These are phyloP conservation scores for Hyaloscypha hepaticicola DNA, from an alignment of 495 filamentous ascomycete species.

Conservation along the genomic window DNA sequence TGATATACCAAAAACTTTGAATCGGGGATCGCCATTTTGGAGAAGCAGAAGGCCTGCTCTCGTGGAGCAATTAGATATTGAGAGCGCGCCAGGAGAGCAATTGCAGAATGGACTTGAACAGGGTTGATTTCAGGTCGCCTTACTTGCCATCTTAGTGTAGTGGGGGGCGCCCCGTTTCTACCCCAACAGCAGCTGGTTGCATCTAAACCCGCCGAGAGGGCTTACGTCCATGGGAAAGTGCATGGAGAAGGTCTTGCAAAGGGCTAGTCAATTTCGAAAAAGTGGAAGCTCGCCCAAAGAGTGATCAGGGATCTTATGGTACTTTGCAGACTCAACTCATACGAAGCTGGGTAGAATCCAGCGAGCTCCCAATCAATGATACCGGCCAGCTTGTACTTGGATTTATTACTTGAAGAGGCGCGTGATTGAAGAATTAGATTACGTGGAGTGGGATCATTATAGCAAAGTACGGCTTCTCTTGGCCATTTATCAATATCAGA, in stretches of 20 bases:
- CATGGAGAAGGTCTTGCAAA: too few relatives aligned
- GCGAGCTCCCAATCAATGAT: constrained; percentile 14
- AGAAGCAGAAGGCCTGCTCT: background rate
- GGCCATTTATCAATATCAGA: constrained; percentile 26
- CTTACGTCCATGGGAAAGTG: too few relatives aligned
- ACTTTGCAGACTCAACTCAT: constrained; percentile 29
- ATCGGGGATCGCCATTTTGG: background rate
- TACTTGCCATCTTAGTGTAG: background rate
- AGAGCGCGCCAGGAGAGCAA: background rate
- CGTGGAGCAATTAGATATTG: background rate
- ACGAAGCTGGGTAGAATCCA: constrained; percentile 21
- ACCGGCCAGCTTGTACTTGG: constrained; percentile 21
- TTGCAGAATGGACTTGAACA: background rate
- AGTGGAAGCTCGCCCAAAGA: too few relatives aligned
- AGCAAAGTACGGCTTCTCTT: constrained; percentile 30
- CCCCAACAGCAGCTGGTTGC: too few relatives aligned
- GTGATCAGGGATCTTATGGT: too few relatives aligned
- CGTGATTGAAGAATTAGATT: constrained; percentile 26
- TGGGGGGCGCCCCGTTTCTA: too few relatives aligned
- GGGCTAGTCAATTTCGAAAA: too few relatives aligned
- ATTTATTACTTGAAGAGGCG: constrained; percentile 9
- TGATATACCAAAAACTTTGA: background rate
- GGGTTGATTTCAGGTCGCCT: background rate
- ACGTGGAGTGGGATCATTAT: constrained; percentile 29
- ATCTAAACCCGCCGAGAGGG: too few relatives aligned